phyloP scores from a whole-genome alignment of 208 protist genomes.

The Crithidia expoeki region DNA sequence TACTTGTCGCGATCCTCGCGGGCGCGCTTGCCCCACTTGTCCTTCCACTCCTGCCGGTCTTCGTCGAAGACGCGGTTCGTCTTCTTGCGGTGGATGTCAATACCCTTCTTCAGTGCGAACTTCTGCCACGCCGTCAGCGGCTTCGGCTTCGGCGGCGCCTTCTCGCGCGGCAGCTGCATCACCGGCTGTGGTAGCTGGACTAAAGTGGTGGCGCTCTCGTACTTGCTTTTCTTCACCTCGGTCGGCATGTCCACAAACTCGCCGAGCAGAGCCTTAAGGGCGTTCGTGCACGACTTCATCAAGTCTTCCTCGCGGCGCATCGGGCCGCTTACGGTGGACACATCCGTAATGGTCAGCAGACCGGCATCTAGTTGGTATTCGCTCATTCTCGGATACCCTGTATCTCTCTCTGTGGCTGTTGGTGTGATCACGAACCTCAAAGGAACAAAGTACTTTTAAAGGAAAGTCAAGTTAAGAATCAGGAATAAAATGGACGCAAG shows the following conservation, averaged over 20 bases:
- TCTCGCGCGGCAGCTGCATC: conserved; percentile 90
- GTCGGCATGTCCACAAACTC: conserved; percentile 76
- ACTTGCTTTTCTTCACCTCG: conserved; percentile 81
- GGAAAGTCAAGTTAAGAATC: too few relatives aligned
- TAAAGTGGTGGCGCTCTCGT: conserved; percentile 63
- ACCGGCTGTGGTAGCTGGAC: conserved; percentile 84
- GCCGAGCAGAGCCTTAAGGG: conserved; percentile 71
- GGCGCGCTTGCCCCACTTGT: conserved; percentile 92
- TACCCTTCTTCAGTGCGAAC: conserved; percentile 93
- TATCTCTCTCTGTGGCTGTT: background rate
- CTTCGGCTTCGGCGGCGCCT: conserved; percentile 89
- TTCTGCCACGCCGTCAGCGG: conserved; percentile 93
- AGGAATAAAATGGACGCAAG: too few relatives aligned
- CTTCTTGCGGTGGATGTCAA: conserved; percentile 91
- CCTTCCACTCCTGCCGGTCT: conserved; percentile 89
- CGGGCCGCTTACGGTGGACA: conserved; percentile 80
- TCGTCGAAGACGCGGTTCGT: conserved; percentile 90
- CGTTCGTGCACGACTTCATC: conserved; percentile 58
- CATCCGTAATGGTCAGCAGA: conserved; percentile 80
- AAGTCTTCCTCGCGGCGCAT: conserved; percentile 84
- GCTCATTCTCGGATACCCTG: too few relatives aligned
- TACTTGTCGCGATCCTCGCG: conserved; percentile 90
- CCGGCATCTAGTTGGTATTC: conserved; percentile 84
- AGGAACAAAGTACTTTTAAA: conserved; percentile 17
- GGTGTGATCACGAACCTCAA: background rate